These are phyloP conservation scores for Mortierella antarctica DNA, from an alignment of 192 early-diverging fungal genomes.

Conservation along the genomic window DNA sequence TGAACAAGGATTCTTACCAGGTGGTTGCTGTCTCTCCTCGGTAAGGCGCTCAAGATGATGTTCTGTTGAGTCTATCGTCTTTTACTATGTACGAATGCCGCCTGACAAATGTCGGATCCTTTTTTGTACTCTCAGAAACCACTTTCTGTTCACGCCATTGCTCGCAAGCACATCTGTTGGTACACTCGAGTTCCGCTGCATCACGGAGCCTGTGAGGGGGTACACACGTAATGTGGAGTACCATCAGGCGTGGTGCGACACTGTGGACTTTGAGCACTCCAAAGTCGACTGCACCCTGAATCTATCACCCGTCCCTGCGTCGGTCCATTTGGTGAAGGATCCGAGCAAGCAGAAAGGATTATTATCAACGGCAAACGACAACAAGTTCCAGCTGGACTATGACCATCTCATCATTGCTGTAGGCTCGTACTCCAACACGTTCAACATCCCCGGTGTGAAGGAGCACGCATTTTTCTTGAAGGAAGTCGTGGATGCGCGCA, in stretches of 20 bases:
- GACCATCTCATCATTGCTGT: conserved; percentile 87
- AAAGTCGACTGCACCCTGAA: conserved; percentile 40
- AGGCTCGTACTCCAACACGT: conserved; percentile 86
- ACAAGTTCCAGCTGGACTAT: conserved; percentile 70
- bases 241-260: conserved; percentile 72
- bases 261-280: conserved; percentile 48
- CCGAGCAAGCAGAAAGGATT: not conserved
- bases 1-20: conserved; percentile 76
- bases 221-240: conserved; percentile 68
- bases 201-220: conserved; percentile 83
- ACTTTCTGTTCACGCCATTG: conserved; percentile 90
- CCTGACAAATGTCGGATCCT: too few species aligned
- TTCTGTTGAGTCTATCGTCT: not conserved
- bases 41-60: conserved; percentile 32
- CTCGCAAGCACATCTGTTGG: conserved; percentile 88
- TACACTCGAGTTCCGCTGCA: conserved; percentile 87
- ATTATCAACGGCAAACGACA: conserved; percentile 28
- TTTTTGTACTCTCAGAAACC: conserved; percentile 59
- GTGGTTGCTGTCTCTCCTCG: conserved; percentile 84
- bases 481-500: conserved; percentile 85
- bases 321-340: conserved; percentile 6
- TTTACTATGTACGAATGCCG: not conserved
- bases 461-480: conserved; percentile 89
- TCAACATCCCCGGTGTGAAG: conserved; percentile 85
- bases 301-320: conserved; percentile 15